Conservation (phyloP, 192 early-diverging fungal species). For the Phycomyces nitens region DNA sequence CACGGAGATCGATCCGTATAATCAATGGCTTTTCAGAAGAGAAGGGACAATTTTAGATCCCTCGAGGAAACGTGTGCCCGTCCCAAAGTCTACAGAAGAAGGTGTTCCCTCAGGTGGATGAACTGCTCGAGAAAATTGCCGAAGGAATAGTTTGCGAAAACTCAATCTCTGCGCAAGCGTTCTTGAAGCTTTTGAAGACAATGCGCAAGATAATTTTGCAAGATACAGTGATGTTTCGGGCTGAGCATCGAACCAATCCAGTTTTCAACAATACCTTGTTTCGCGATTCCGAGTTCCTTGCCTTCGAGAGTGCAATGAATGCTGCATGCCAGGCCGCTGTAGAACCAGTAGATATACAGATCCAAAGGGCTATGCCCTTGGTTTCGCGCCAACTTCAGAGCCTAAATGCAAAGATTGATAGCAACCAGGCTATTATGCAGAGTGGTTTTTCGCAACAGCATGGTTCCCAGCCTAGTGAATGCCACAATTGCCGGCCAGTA, state of each 20-base stretch:
- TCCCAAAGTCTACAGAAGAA: background rate
- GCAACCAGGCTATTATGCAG: no score
- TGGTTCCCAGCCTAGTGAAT: no score
- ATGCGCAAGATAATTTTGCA: constrained; percentile 2
- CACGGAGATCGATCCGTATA: background rate
- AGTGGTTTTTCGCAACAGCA: no score
- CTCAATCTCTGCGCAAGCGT: background rate
- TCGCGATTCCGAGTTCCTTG: background rate
- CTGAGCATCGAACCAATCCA: background rate
- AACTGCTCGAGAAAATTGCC: background rate
- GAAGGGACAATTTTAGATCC: background rate
- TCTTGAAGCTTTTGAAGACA: background rate
- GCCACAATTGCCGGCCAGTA: no score
- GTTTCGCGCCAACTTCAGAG: background rate
- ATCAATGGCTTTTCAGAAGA: background rate
- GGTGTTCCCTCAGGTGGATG: background rate
- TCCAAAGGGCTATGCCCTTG: background rate
- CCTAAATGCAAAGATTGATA: no score
- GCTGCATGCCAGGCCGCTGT: background rate
- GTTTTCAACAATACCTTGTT: background rate
- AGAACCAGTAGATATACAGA: background rate
- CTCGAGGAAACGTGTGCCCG: background rate
- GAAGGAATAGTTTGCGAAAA: background rate
- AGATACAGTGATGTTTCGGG: constrained; percentile 3
- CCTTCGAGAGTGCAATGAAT: background rate